Evolutionary conservation across 2,329 filamentous ascomycete genomes (phyloP).

Genomic region (Penicillium verrucosum): DNA sequence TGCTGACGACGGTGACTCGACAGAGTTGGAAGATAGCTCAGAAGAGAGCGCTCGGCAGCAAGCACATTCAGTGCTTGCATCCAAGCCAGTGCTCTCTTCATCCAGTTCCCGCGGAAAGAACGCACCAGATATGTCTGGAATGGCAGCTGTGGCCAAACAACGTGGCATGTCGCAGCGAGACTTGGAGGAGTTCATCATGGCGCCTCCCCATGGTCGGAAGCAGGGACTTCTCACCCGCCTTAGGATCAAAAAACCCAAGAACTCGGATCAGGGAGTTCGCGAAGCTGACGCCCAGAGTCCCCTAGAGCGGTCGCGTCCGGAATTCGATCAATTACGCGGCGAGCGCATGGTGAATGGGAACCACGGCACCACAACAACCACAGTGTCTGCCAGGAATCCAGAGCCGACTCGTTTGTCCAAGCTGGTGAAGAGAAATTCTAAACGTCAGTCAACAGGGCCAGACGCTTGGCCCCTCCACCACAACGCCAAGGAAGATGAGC

Average conservation of each 20-base stretch:
- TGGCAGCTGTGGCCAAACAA: slow-evolving; percentile 45
- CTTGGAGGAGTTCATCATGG: slow-evolving; percentile 35
- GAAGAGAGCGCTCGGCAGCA: slow-evolving; percentile 44
- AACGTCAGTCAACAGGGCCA: slow-evolving; percentile 17
- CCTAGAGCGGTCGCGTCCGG: slow-evolving; percentile 57
- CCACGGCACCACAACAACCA: slow-evolving; percentile 16
- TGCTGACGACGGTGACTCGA: slow-evolving; percentile 60
- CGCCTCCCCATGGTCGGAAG: slow-evolving; percentile 29
- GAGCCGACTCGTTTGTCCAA: slow-evolving; percentile 23
- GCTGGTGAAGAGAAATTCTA: slow-evolving; percentile 28
- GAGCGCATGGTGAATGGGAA: slow-evolving; percentile 16
- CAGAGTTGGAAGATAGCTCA: slow-evolving; percentile 60
- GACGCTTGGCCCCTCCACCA: slow-evolving; percentile 29
- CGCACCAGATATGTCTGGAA: slow-evolving; percentile 35
- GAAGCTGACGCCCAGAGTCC: slow-evolving; percentile 56
- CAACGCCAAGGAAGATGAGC: neutral
- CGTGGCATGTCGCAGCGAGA: slow-evolving; percentile 53
- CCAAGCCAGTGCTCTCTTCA: slow-evolving; percentile 21
- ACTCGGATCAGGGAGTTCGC: slow-evolving; percentile 42
- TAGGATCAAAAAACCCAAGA: slow-evolving; percentile 29
- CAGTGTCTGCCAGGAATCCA: slow-evolving; percentile 18
- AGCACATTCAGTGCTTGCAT: slow-evolving; percentile 27
- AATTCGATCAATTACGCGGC: slow-evolving; percentile 40
- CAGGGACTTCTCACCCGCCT: slow-evolving; percentile 34
- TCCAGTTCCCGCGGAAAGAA: slow-evolving; percentile 29